Conservation (phyloP, 2,329 filamentous ascomycete genomes). For the Cladosporium sp. region DNA sequence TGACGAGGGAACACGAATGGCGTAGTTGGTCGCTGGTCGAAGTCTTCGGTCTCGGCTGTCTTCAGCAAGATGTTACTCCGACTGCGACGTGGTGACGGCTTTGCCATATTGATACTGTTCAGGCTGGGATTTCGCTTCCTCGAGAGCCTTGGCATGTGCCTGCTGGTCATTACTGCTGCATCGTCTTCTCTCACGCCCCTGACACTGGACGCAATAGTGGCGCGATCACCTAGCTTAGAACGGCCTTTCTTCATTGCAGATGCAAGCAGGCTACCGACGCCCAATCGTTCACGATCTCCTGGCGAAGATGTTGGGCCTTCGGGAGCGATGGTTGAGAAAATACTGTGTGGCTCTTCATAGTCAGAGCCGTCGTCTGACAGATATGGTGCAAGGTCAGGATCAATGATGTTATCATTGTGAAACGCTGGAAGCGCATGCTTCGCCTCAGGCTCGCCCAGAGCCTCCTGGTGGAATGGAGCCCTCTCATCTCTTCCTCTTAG, state of each 20-base stretch:
- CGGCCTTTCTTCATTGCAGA: conserved; percentile 72
- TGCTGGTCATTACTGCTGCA: conserved; percentile 63
- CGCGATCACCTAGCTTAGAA: conserved; percentile 70
- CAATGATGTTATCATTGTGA: conserved; percentile 97
- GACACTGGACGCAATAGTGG: conserved; percentile 68
- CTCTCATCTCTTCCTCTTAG: conserved; percentile 76
- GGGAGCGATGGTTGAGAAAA: conserved; percentile 73
- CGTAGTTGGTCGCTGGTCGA: conserved; percentile 21
- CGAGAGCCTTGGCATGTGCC: conserved; percentile 62
- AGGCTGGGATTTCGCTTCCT: conserved; percentile 82
- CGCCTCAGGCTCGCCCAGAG: conserved; percentile 64
- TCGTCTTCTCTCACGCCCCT: conserved; percentile 63
- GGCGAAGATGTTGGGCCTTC: conserved; percentile 49
- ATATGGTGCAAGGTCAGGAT: conserved; percentile 91
- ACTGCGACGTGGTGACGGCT: conserved; percentile 69
- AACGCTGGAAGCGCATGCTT: conserved; percentile 80
- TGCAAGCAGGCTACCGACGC: conserved; percentile 70
- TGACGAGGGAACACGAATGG: conserved; percentile 21
- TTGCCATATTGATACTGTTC: conserved; percentile 70
- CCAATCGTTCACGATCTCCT: conserved; percentile 70
- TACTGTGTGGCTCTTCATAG: conserved; percentile 88
- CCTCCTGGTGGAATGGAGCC: conserved; percentile 81
- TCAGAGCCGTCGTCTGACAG: conserved; percentile 87
- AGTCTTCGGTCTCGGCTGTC: conserved; percentile 29
- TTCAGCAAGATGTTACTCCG: conserved; percentile 56